Evolutionary conservation across 441 rosid species (phyloP), one percentile per base, ranked within the genome.

Genomic region (Pelargonium myrrhifolium): DNA sequence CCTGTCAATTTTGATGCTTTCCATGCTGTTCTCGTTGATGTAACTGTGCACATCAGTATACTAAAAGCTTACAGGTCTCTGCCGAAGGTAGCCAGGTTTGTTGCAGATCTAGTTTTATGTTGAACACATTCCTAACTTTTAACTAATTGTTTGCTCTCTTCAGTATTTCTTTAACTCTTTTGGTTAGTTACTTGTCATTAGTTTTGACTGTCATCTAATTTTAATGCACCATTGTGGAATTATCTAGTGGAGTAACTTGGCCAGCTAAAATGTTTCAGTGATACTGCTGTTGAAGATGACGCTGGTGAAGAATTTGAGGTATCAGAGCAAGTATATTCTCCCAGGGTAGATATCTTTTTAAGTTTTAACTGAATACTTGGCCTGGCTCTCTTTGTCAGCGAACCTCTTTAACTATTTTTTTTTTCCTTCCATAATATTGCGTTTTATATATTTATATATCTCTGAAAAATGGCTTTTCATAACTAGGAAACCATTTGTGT

Each of bases 1-100:
- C 97, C 97, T 59, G 87, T 94, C 60, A 87, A 89, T 78, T 91
- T 91, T 76, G 97, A 91, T 80, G 76, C 84, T 37, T 79, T 86
- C 76, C 95, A 89, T 79, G 80, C 92, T 3, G 97, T 87, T 74
- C 88, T 91, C 61, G 81, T 94, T 20, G 97, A 94, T 75, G 84
- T 82, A 66, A 86, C 84, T 70, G 86, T 91, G 72, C 99, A 94
- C 75, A 80, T 85, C 68, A 80, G 81, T 79, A 80, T 89, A 26
- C 68, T 87, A 66, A 88, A 85, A 77, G 61, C 61, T 66, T 71
- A 66, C 69, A 71, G 37, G 67, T 69, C 77, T 35, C 71, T 74
- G 71, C 66, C 70, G 71, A 76, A 77, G 79, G 80, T 75, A 75
- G 66, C 79, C 79, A 89, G 93, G 98, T 91, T 78, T 77, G 86